Percentiles rank a stretch among this genome's conserved stretches.
These are phyloP conservation scores for Pterocarpus macrocarpus DNA, from an alignment of 306 rosid species.

Conservation along the genomic window DNA sequence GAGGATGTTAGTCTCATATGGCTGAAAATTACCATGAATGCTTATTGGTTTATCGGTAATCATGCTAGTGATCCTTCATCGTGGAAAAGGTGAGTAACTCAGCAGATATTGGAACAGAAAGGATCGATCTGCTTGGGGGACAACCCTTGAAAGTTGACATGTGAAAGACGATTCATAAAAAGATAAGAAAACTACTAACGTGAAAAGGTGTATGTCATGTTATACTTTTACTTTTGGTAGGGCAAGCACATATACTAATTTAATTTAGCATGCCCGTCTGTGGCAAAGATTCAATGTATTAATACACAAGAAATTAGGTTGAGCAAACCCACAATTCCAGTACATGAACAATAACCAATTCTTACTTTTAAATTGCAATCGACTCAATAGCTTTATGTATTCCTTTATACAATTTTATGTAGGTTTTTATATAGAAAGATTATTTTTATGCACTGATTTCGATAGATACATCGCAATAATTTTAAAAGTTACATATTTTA, in stretches of 20 bases:
- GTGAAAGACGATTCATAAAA: neutral
- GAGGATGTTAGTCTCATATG: neutral
- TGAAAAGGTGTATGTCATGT: neutral
- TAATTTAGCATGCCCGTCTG: neutral
- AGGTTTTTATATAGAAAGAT: no score
- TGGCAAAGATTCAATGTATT: constrained; percentile 42
- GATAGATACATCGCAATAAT: no score
- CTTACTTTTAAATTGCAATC: neutral
- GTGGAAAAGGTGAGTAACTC: constrained; percentile 17
- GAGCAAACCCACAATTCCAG: neutral
- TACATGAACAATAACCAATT: neutral
- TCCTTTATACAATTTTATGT: no score
- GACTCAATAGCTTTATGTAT: neutral
- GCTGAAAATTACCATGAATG: constrained; percentile 2
- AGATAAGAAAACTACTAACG: neutral
- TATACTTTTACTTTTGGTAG: neutral
- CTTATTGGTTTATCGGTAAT: constrained; percentile 14
- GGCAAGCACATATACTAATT: constrained; percentile 9
- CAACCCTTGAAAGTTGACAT: neutral
- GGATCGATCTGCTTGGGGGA: neutral
- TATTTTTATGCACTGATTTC: no score
- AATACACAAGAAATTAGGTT: constrained; percentile 8
- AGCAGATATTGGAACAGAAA: constrained; percentile 13
- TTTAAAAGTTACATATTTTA: no score
- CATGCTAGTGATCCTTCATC: neutral